These are phyloP conservation scores for Sarcodon sp. DNA, from an alignment of 768 basidiomycete species.

Conservation along the genomic window DNA sequence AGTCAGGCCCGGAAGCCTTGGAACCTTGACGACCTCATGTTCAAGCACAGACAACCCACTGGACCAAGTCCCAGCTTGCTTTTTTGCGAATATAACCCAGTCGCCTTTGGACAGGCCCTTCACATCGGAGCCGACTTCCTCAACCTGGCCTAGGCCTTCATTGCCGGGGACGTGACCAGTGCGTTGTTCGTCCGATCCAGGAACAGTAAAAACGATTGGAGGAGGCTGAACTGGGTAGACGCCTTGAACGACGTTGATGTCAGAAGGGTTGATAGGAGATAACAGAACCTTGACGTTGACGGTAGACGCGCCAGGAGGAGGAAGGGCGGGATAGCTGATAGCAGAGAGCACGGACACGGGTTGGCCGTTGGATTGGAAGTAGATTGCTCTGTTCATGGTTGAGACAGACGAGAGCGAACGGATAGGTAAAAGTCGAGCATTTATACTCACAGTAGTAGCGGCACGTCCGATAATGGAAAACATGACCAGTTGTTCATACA, in stretches of 20 bases:
- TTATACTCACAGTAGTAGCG: too few species aligned
- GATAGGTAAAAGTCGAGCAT: too few species aligned
- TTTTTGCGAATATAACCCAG: slow-evolving; percentile 61
- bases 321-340: slow-evolving; percentile 36
- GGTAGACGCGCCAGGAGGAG: slow-evolving; percentile 39
- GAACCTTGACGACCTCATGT: slow-evolving; percentile 51
- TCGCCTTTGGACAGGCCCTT: slow-evolving; percentile 38
- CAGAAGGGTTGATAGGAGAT: slow-evolving; percentile 72
- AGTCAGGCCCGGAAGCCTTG: slow-evolving; percentile 29
- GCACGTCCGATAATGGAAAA: too few species aligned
- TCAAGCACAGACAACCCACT: slow-evolving; percentile 37
- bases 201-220: slow-evolving; percentile 15
- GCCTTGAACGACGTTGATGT: slow-evolving; percentile 71
- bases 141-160: slow-evolving; percentile 61
- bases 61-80: slow-evolving; percentile 70
- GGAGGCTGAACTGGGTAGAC: slow-evolving; percentile 65
- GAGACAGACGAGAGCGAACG: too few species aligned
- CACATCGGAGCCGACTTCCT: slow-evolving; percentile 45
- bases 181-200: slow-evolving; percentile 14
- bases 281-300: slow-evolving; percentile 57
- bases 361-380: slow-evolving; percentile 48
- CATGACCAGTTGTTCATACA: too few species aligned
- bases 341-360: slow-evolving; percentile 47
- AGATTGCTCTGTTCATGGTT: slow-evolving; percentile 35
- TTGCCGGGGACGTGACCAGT: slow-evolving; percentile 58